Percentiles rank a stretch among this genome's conserved stretches.
Conservation (phyloP, 345 rosid genomes). For the Gossypium thurberi region DNA sequence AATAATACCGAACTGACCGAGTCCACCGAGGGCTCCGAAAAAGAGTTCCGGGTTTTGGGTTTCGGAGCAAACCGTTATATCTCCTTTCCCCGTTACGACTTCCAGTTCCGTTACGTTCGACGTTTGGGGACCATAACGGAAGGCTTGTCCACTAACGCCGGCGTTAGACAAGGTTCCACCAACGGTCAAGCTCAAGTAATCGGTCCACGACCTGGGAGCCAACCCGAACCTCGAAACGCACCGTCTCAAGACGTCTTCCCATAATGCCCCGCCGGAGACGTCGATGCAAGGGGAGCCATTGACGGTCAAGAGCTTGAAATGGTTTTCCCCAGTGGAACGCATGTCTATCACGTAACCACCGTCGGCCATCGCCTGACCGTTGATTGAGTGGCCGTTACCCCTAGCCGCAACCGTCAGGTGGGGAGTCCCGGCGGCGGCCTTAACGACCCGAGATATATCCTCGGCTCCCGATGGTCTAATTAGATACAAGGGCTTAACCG, state of each 20-base stretch:
- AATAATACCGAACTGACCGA: conserved; percentile 92
- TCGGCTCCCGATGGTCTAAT: conserved; percentile 55
- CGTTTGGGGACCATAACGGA: conserved; percentile 86
- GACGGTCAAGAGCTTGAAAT: conserved; percentile 25
- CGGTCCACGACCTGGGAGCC: conserved; percentile 94
- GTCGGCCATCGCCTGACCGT: conserved; percentile 94
- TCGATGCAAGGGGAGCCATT: conserved; percentile 33
- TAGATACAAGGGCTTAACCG: conserved; percentile 49
- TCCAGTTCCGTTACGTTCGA: conserved; percentile 85
- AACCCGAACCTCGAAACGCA: conserved; percentile 52
- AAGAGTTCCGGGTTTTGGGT: conserved; percentile 54
- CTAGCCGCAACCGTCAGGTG: conserved; percentile 86
- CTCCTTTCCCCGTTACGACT: conserved; percentile 80
- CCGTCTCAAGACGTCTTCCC: conserved; percentile 70
- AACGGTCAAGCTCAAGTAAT: conserved; percentile 72
- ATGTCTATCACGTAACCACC: conserved; percentile 78
- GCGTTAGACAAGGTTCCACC: conserved; percentile 96
- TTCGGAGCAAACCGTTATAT: conserved; percentile 49
- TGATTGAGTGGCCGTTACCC: conserved; percentile 95
- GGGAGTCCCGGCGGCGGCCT: conserved; percentile 41
- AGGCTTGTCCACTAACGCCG: conserved; percentile 90
- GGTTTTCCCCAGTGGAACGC: conserved; percentile 49
- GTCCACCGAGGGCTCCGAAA: conserved; percentile 73
- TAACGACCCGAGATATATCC: conserved; percentile 53
- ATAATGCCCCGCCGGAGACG: conserved; percentile 90